phyloP scores from a whole-genome alignment of 1,284 basidiomycete genomes.

The Peniophora sp. region DNA sequence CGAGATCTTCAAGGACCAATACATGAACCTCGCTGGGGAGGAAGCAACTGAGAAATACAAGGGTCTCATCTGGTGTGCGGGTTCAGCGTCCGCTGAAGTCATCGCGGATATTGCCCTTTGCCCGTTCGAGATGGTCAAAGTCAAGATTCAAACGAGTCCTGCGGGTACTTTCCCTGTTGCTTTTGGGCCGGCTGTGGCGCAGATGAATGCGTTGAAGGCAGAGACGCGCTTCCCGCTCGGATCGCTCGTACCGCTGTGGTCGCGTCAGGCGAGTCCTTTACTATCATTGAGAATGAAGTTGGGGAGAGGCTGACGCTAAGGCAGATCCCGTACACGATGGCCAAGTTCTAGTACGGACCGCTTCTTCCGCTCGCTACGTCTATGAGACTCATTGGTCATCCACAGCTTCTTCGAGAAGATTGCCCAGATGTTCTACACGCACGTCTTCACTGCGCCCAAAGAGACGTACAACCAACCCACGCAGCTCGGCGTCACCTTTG shows the following conservation, averaged over 20 bases:
- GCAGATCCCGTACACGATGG: constrained; percentile 82
- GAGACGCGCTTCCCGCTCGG: constrained; percentile 79
- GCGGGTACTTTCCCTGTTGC: constrained; percentile 66
- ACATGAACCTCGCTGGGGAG: constrained; percentile 81
- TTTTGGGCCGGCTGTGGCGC: constrained; percentile 58
- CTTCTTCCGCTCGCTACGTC: no score
- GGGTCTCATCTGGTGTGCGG: constrained; percentile 89
- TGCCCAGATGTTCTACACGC: constrained; percentile 68
- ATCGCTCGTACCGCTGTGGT: constrained; percentile 76
- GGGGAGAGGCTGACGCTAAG: background rate
- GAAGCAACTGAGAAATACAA: constrained; percentile 83
- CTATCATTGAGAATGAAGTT: background rate
- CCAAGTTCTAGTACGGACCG: constrained; percentile 55
- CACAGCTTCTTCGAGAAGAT: constrained; percentile 71
- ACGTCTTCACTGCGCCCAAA: constrained; percentile 69
- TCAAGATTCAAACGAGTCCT: constrained; percentile 75
- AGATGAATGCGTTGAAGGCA: constrained; percentile 55
- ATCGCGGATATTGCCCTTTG: constrained; percentile 90
- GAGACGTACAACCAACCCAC: constrained; percentile 62
- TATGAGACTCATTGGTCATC: no score
- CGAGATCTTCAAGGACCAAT: constrained; percentile 90
- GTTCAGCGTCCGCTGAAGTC: constrained; percentile 90
- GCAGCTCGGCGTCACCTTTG: constrained; percentile 75
- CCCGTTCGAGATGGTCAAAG: constrained; percentile 79
- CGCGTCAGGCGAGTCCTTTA: constrained; percentile 55